These are phyloP conservation scores for Saccharomycopsis sp. DNA, from an alignment of 805 yeast species.

Conservation along the genomic window DNA sequence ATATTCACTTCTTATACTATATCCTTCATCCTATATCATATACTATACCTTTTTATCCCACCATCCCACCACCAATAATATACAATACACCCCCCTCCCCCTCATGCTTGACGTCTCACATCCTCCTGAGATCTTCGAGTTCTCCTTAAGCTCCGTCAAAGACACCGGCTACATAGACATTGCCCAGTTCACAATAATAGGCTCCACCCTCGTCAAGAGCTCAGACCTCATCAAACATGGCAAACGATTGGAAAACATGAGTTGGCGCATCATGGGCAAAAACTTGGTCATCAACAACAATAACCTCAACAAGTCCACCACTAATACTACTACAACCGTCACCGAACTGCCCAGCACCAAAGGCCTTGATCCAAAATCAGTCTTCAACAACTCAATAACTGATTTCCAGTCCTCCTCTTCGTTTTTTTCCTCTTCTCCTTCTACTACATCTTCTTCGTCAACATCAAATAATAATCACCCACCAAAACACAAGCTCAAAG, in stretches of 20 bases:
- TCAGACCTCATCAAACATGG: slow-evolving; percentile 19
- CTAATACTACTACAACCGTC: not conserved
- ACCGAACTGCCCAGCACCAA: not conserved
- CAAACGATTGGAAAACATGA: slow-evolving; percentile 19
- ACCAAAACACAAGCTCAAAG: not conserved
- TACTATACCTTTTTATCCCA: too few relatives aligned
- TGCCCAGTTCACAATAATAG: slow-evolving; percentile 17
- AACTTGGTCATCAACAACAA: slow-evolving; percentile 11
- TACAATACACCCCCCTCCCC: too few relatives aligned
- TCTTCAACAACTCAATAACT: not conserved
- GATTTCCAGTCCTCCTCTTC: not conserved
- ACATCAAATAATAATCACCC: not conserved
- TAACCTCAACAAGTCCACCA: not conserved
- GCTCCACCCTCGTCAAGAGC: slow-evolving; percentile 18
- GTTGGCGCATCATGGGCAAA: slow-evolving; percentile 22
- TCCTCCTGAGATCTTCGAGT: slow-evolving; percentile 20
- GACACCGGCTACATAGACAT: slow-evolving; percentile 15
- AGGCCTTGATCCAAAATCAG: slow-evolving; percentile 10
- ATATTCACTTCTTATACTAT: too few relatives aligned
- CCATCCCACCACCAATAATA: too few relatives aligned
- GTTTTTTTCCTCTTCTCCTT: not conserved
- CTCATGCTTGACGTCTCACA: too few relatives aligned
- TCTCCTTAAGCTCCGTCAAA: slow-evolving; percentile 12
- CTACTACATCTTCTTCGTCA: not conserved
- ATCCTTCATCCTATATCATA: too few relatives aligned